Evolutionary conservation across 2,329 filamentous ascomycete genomes (phyloP).

Genomic region (Colletotrichum falcatum): DNA sequence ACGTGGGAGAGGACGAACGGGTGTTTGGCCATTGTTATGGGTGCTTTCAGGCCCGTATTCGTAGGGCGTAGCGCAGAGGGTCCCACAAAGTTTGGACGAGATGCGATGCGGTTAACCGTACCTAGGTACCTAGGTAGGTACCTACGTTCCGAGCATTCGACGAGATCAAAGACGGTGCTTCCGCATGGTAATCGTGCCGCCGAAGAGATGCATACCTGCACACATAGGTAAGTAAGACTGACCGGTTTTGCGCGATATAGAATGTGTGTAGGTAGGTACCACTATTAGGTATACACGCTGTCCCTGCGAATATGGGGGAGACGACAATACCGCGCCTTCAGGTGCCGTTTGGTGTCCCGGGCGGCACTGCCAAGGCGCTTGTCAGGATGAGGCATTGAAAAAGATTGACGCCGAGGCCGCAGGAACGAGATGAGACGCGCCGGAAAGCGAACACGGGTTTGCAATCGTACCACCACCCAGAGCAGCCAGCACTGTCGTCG

Average conservation of each 20-base stretch:
- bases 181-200: too few species aligned
- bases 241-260: too few species aligned
- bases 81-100: conserved; percentile 1
- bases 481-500: too few species aligned
- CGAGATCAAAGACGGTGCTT: neutral
- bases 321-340: too few species aligned
- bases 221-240: too few species aligned
- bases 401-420: neutral
- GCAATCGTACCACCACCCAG: neutral
- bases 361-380: conserved; percentile 1
- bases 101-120: too few species aligned
- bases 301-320: too few species aligned
- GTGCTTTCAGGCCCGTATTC: neutral
- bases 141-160: neutral
- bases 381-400: conserved; percentile 2
- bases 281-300: too few species aligned
- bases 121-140: too few species aligned
- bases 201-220: too few species aligned
- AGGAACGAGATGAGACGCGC: conserved; percentile 17
- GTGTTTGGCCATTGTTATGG: neutral
- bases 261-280: too few species aligned
- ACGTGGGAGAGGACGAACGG: too few species aligned
- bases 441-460: neutral
- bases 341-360: neutral
- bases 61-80: neutral